A percentile compares a stretch with the other conserved stretches of the same genome.
Conservation (phyloP, 495 filamentous ascomycete genomes). For the Elaphomyces granulatus region DNA sequence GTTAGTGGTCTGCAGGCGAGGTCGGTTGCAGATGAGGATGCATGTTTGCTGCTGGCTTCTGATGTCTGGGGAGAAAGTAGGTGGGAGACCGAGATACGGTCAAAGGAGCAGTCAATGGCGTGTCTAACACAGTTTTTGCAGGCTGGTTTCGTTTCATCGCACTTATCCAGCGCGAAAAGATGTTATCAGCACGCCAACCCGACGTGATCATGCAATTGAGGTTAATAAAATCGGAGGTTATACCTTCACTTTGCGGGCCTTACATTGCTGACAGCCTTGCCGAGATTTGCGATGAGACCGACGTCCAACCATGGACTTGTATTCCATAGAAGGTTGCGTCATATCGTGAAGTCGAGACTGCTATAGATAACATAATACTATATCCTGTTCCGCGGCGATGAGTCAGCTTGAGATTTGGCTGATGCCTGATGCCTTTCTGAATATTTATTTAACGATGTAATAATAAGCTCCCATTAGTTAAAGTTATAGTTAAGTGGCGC, state of each 20-base stretch:
- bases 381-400: no score
- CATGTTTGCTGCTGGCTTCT: conserved; percentile 2
- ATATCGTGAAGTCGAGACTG: no score
- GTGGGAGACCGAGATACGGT: not conserved
- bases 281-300: conserved; percentile 26
- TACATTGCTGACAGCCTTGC: conserved; percentile 27
- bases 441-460: no score
- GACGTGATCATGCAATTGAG: not conserved
- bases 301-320: conserved; percentile 4
- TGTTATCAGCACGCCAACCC: no score
- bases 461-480: no score
- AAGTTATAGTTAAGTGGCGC: no score
- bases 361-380: no score
- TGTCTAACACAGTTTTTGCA: conserved; percentile 17
- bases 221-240: no score
- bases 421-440: no score
- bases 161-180: no score
- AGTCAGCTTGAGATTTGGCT: no score
- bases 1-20: conserved; percentile 31
- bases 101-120: conserved; percentile 14
- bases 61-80: not conserved
- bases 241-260: conserved; percentile 27
- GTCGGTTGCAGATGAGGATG: conserved; percentile 8
- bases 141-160: conserved; percentile 11
- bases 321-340: no score